Evolutionary conservation across 768 basidiomycete species (phyloP).

Genomic region (Sistotremastrum niveocremeum): DNA sequence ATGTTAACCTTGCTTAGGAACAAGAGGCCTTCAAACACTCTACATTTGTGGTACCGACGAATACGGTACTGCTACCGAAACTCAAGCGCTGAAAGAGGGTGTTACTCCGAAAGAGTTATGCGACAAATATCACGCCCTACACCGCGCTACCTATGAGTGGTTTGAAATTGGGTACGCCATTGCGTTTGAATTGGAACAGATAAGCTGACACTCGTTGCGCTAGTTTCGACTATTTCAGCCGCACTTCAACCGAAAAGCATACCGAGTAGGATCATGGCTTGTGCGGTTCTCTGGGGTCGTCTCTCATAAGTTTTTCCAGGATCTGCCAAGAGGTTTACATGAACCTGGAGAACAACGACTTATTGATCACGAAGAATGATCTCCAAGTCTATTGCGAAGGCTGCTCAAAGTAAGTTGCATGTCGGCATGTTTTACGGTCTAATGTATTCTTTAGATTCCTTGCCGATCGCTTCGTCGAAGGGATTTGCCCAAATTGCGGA

Average conservation of each 20-base stretch:
- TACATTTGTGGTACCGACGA: conserved; percentile 98
- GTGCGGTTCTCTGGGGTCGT: not conserved
- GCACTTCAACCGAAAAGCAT: conserved; percentile 83
- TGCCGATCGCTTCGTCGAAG: conserved; percentile 95
- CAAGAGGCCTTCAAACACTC: conserved; percentile 77
- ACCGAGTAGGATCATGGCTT: conserved; percentile 47
- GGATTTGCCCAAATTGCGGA: conserved; percentile 89
- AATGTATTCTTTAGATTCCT: conserved; percentile 48
- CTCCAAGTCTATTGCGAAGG: conserved; percentile 94
- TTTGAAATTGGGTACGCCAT: conserved; percentile 76
- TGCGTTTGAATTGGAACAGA: not conserved
- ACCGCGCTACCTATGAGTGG: conserved; percentile 92
- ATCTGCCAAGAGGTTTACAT: conserved; percentile 85
- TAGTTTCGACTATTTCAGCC: conserved; percentile 92
- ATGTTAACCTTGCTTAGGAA: conserved; percentile 22
- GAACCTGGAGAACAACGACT: conserved; percentile 65
- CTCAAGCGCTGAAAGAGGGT: conserved; percentile 84
- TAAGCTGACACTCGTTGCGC: not conserved
- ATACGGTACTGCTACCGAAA: conserved; percentile 99
- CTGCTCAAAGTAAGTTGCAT: conserved; percentile 53
- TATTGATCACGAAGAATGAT: conserved; percentile 70
- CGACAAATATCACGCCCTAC: conserved; percentile 81
- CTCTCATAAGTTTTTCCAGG: conserved; percentile 25
- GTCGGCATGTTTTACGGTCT: conserved; percentile 1
- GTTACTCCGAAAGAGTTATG: conserved; percentile 69